Base-by-base conservation (phyloP, 208 protist species). In the Acanthamoeba healyi region DNA sequence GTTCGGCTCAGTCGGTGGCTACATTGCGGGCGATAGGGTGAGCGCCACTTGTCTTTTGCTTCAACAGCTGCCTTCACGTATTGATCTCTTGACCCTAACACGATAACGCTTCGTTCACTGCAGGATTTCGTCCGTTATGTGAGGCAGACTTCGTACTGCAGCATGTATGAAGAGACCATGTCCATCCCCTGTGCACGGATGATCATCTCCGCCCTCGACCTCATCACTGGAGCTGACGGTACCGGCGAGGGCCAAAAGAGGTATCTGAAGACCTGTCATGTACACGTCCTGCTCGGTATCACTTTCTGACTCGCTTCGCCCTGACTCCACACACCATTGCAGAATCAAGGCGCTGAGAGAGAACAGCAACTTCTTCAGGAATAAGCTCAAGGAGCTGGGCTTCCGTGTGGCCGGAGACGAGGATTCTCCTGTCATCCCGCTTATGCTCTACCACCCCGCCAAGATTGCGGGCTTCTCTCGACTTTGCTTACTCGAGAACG, bases 391-490 rank as follows among this genome's bases (percentile, higher is more conserved):
- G 34, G 67, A 96, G 51, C 22, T 95, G 61, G 97, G 97, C n/a
- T 98, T 98, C 67, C 88, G 96, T 9, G 93, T 98, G 17, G 92
- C 97, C 22, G 98, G 97, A 81, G 94, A 95, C 81, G 97, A 98
- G 77, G 98, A 98, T 91, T 99, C 98, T 82, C 99, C 99, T 22
- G 98, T 99, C 70, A 97, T 99, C 46, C 98, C 99, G 2, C 94
- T 99, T 1, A 98, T 99, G 97, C 95, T 99, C 36, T 99, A 98
- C 96, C 97, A 99, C 94, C 97, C 98, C 4, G 97, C 96, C 74
- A 99, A 99, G 95, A 97, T 99, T 49, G 94, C 97, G 44, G 94
- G 94, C 29, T 98, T 99, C 74, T 98, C 97, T 12, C 89, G 98
- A 26, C 70, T 98, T 86, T 98, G 96, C 93, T 95, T 99, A 97